Evolutionary conservation across 106 monocot species (phyloP).

Genomic region (Dendrobium huoshanense): DNA sequence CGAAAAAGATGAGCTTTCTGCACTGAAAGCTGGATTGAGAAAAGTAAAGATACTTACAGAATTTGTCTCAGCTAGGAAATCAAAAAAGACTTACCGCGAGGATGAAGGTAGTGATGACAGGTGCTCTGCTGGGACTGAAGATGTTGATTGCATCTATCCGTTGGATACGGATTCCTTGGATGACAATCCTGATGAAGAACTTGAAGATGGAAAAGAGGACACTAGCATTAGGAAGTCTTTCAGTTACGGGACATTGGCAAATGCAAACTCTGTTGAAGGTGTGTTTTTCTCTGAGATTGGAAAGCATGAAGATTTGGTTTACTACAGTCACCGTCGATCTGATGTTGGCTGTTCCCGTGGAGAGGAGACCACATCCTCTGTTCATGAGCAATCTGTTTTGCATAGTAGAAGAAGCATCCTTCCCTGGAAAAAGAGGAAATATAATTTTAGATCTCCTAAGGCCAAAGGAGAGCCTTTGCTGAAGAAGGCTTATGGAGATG

Average conservation of each 20-base stretch:
- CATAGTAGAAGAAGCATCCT: conserved; percentile 44
- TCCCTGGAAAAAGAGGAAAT: conserved; percentile 54
- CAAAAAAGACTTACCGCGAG: conserved; percentile 39
- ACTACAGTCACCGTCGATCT: conserved; percentile 44
- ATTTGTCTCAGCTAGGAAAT: conserved; percentile 47
- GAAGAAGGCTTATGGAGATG: conserved; percentile 63
- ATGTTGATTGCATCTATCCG: conserved; percentile 36
- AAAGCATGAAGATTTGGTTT: conserved; percentile 42
- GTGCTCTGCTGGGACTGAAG: conserved; percentile 48
- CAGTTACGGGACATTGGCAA: conserved; percentile 67
- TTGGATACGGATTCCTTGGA: conserved; percentile 62
- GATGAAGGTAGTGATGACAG: conserved; percentile 69
- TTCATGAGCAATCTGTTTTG: conserved; percentile 16
- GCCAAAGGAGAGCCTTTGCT: conserved; percentile 70
- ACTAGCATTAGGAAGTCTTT: conserved; percentile 70
- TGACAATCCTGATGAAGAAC: conserved; percentile 35
- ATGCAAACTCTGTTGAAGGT: conserved; percentile 44
- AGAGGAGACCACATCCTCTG: conserved; percentile 23
- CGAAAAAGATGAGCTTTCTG: conserved; percentile 69
- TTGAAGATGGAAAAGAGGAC: conserved; percentile 32
- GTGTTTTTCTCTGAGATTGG: neutral
- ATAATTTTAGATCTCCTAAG: conserved; percentile 14
- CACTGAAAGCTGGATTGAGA: conserved; percentile 66
- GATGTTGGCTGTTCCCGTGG: conserved; percentile 33
- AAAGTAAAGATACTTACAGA: conserved; percentile 74